These are phyloP conservation scores for Phylloporus sp. DNA, from an alignment of 768 basidiomycete genomes.

Conservation along the genomic window DNA sequence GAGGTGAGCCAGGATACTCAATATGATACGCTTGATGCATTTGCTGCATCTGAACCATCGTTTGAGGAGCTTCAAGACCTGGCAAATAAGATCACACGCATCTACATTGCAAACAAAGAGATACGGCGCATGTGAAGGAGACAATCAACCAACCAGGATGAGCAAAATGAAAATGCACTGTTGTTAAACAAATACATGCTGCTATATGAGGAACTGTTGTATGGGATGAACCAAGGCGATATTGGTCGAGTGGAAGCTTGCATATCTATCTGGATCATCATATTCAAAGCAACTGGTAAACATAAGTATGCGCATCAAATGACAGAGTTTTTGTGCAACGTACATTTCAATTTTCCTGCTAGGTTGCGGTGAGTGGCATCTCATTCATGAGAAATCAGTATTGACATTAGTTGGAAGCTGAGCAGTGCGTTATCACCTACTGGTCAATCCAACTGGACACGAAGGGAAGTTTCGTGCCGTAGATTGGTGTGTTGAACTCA, in stretches of 20 bases:
- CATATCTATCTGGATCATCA: conserved; percentile 23
- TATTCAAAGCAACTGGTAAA: conserved; percentile 31
- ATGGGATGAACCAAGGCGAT: conserved; percentile 32
- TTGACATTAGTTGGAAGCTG: too few species aligned
- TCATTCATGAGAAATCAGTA: too few species aligned
- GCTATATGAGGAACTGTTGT: conserved; percentile 37
- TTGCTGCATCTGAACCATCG: conserved; percentile 1
- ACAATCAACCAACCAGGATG: neutral
- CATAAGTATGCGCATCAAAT: conserved; percentile 34
- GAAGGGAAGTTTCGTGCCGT: neutral
- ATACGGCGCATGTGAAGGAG: neutral
- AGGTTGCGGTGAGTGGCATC: too few species aligned
- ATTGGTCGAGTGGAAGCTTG: conserved; percentile 28
- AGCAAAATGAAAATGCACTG: conserved; percentile 31
- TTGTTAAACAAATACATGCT: conserved; percentile 32
- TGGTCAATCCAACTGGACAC: neutral
- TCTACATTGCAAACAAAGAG: neutral
- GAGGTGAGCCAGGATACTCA: conserved; percentile 10
- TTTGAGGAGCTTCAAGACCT: conserved; percentile 28
- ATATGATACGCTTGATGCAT: conserved; percentile 8
- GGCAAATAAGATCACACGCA: conserved; percentile 16
- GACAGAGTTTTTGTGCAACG: neutral
- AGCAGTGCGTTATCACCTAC: neutral
- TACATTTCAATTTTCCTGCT: too few species aligned
- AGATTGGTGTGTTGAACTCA: neutral